phyloP scores from a whole-genome alignment of 352 stramenopile species.

The Pythium aristosporum region DNA sequence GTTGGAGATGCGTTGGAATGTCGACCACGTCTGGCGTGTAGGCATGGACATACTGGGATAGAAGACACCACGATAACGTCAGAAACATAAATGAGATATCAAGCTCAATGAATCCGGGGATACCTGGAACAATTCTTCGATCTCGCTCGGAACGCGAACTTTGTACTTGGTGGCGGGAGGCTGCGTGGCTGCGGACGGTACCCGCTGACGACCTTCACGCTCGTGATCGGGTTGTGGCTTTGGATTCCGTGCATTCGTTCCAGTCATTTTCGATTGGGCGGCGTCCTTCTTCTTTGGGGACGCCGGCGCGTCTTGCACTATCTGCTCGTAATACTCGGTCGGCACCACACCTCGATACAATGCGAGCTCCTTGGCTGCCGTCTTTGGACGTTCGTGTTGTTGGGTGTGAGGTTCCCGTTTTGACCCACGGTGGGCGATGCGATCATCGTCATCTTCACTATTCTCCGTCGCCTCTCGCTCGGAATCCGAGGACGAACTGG shows the following conservation, averaged over 20 bases:
- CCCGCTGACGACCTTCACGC: background rate
- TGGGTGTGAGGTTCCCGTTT: background rate
- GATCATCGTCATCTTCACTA: slow-evolving; percentile 12
- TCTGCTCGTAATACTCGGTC: slow-evolving; percentile 53
- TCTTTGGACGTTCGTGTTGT: slow-evolving; percentile 39
- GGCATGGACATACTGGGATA: slow-evolving; percentile 57
- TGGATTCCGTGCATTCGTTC: background rate
- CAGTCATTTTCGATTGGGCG: background rate
- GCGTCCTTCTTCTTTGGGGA: slow-evolving; percentile 3
- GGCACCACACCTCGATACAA: slow-evolving; percentile 55
- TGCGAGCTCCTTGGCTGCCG: slow-evolving; percentile 49
- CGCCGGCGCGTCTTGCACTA: slow-evolving; percentile 13
- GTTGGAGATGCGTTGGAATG: slow-evolving; percentile 89
- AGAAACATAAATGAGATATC: background rate
- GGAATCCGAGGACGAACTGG: slow-evolving; percentile 54
- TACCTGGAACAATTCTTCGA: slow-evolving; percentile 61
- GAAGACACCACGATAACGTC: background rate
- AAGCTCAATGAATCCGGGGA: background rate
- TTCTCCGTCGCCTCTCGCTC: slow-evolving; percentile 23
- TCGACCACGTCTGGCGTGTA: slow-evolving; percentile 91
- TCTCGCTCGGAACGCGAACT: slow-evolving; percentile 47
- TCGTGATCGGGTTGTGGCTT: background rate
- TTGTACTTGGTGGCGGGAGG: slow-evolving; percentile 23
- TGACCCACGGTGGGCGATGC: background rate
- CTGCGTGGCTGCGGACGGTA: background rate